Evolutionary conservation across 2,329 filamentous ascomycete genomes (phyloP).

Genomic region (Fusarium chuoi): DNA sequence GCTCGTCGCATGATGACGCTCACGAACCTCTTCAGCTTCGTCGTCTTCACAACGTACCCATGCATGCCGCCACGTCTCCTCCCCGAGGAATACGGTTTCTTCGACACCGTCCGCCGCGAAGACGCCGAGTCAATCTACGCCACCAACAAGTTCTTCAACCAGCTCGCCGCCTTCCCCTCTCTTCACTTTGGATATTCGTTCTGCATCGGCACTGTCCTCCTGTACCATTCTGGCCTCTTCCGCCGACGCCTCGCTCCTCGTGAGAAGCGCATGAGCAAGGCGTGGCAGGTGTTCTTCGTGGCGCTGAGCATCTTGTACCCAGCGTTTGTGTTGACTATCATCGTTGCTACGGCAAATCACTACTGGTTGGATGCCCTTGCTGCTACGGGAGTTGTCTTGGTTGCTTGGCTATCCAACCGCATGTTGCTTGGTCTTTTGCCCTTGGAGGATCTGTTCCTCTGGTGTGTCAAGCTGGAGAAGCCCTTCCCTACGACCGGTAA

Average conservation of each 20-base stretch:
- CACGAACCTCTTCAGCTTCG: conserved; percentile 65
- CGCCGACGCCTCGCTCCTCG: conserved; percentile 43
- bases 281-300: conserved; percentile 44
- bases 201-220: conserved; percentile 62
- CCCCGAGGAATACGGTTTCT: conserved; percentile 66
- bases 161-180: conserved; percentile 67
- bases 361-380: conserved; percentile 75
- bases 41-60: conserved; percentile 65
- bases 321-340: conserved; percentile 63
- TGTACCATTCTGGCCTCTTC: conserved; percentile 63
- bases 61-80: conserved; percentile 68
- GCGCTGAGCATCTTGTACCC: conserved; percentile 62
- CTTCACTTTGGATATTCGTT: conserved; percentile 68
- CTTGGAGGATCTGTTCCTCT: conserved; percentile 74
- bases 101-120: conserved; percentile 63
- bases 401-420: conserved; percentile 66
- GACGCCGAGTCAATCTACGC: conserved; percentile 69
- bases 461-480: conserved; percentile 71
- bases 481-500: conserved; percentile 62
- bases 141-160: conserved; percentile 66
- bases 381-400: conserved; percentile 67
- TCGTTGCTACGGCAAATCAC: conserved; percentile 71
- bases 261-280: conserved; percentile 46
- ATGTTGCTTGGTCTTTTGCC: conserved; percentile 68
- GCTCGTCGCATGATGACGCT: conserved; percentile 59